Evolutionary conservation across 2,329 filamentous ascomycete genomes (phyloP).

Genomic region (Venturia pyrina): DNA sequence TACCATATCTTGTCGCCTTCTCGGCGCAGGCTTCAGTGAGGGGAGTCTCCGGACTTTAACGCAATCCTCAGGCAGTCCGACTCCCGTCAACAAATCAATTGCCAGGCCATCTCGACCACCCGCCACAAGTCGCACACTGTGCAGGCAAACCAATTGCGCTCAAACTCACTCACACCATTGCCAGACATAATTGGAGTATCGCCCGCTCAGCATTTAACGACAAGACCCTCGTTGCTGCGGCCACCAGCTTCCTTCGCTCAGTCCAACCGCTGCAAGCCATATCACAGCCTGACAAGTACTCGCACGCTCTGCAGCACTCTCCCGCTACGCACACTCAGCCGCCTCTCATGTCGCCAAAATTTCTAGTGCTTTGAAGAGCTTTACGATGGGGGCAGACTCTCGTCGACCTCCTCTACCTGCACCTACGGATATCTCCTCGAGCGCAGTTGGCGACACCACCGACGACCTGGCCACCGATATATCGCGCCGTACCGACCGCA

Average conservation of each 20-base stretch:
- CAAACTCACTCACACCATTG: not conserved
- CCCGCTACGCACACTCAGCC: not conserved
- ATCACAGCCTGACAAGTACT: not conserved
- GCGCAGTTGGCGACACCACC: constrained; percentile 23
- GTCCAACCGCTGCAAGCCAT: not conserved
- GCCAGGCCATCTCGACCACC: not conserved
- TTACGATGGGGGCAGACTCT: constrained; percentile 34
- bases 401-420: constrained; percentile 58
- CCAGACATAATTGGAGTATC: not conserved
- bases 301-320: not conserved
- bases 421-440: constrained; percentile 60
- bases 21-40: not conserved
- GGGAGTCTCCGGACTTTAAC: not conserved
- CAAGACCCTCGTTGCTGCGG: not conserved
- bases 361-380: constrained; percentile 1
- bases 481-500: constrained; percentile 58
- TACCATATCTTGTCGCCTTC: not conserved
- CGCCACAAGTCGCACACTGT: constrained; percentile 1
- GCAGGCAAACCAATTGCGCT: not conserved
- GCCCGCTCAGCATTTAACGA: not conserved
- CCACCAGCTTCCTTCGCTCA: not conserved
- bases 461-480: constrained; percentile 55
- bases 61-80: not conserved
- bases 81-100: not conserved
- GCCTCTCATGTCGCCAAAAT: constrained; percentile 5